Evolutionary conservation across 108 stramenopile genomes (phyloP), one percentile per base, ranked within the genome.

Genomic region (Nitzschia palea): DNA sequence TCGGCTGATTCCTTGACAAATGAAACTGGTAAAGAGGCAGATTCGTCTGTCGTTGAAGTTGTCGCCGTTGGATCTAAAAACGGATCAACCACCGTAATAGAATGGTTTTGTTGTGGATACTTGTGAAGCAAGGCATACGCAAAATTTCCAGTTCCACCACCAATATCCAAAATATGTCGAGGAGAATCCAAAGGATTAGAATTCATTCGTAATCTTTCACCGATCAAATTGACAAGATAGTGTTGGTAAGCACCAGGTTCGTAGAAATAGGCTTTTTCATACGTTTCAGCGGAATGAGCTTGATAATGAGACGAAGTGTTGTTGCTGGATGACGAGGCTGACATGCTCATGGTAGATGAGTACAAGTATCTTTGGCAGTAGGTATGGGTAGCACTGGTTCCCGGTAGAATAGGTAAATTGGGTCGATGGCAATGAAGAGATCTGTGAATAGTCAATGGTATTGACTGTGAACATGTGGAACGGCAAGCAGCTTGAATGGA

Each of bases 111-210:
- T 5, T 18, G n/a, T 12, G 33, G 17, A 20, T 27, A 17, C 14
- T 31, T 47, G 2, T 61, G 52, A 22, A 82, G 32, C 23, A 80
- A 35, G 3, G 37, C 55, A 22, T 54, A 23, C 2, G 88, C 81
- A 55, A 89, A 89, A 62, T 84, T 89, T 59, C 88, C 88, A 3
- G 88, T 89, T 34, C 88, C 88, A 44, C 88, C 88, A 36, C 88
- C 88, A 62, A 85, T 69, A 65, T 71, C 70, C 3, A 71, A 8
- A 44, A 70, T 52, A 8, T 29, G 45, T 15, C 62, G 62, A 17
- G 23, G 22, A 50, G 9, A 2, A 22, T 9, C 44, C 32, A 32
- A 23, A 3, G 56, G 42, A 23, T 33, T 30, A 29, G 22, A 26
- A 26, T 42, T 27, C 17, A 81, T 34, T 40, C 48, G 30, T 17